Evolutionary conservation across 805 yeast species (phyloP).

Genomic region (Ogataea nakhonphanomensis): DNA sequence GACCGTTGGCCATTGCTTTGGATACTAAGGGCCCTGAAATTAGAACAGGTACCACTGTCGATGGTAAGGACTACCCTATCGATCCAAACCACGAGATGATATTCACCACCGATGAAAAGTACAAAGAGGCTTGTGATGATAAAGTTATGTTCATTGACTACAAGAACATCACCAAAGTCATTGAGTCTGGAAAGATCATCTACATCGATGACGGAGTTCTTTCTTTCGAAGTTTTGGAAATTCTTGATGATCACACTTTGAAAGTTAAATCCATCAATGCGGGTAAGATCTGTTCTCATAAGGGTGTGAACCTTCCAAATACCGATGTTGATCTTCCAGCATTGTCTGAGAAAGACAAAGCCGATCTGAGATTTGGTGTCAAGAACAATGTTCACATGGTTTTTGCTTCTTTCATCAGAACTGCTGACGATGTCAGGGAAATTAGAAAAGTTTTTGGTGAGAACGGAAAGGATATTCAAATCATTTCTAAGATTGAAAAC

Average conservation of each 20-base stretch:
- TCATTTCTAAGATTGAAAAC: constrained; percentile 96
- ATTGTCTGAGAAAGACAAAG: constrained; percentile 91
- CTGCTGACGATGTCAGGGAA: constrained; percentile 82
- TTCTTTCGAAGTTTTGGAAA: constrained; percentile 87
- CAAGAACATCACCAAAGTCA: constrained; percentile 93
- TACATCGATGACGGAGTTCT: constrained; percentile 97
- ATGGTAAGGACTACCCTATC: constrained; percentile 78
- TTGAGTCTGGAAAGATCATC: constrained; percentile 81
- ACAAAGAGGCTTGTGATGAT: constrained; percentile 69
- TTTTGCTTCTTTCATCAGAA: constrained; percentile 97
- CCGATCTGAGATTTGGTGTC: constrained; percentile 92
- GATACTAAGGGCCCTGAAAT: constrained; percentile 99
- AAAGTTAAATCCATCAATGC: constrained; percentile 88
- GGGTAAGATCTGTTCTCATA: constrained; percentile 94
- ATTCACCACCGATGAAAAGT: constrained; percentile 87
- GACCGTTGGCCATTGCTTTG: constrained; percentile 97
- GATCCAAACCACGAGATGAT: constrained; percentile 84
- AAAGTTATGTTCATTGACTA: constrained; percentile 87
- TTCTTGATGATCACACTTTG: constrained; percentile 74
- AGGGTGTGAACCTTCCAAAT: constrained; percentile 99
- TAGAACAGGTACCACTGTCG: constrained; percentile 94
- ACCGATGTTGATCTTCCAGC: constrained; percentile 99
- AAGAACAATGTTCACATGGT: constrained; percentile 97
- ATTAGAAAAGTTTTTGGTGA: constrained; percentile 95
- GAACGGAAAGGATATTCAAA: constrained; percentile 94